Conservation (phyloP, 805 yeast species). For the Candida michaelii region DNA sequence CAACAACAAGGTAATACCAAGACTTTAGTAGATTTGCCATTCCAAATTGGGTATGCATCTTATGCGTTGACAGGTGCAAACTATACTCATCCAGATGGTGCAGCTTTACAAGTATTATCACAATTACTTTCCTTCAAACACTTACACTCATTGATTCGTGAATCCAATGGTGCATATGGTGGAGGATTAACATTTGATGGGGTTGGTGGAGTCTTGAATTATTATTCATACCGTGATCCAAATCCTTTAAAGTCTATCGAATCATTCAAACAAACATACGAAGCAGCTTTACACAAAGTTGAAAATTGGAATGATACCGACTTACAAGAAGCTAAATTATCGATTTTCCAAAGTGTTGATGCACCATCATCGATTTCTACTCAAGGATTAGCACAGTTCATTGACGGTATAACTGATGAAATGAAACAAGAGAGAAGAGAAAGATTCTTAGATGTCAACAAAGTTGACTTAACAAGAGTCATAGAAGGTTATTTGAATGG, state of each 20-base stretch:
- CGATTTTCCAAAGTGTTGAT: slow-evolving; percentile 88
- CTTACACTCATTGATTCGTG: slow-evolving; percentile 86
- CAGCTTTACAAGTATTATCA: slow-evolving; percentile 78
- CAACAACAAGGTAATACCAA: slow-evolving; percentile 17
- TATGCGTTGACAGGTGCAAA: slow-evolving; percentile 64
- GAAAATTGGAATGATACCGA: slow-evolving; percentile 60
- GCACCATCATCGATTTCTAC: slow-evolving; percentile 80
- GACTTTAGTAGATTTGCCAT: slow-evolving; percentile 69
- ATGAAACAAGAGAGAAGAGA: slow-evolving; percentile 81
- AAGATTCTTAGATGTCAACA: slow-evolving; percentile 62
- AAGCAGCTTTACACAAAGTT: slow-evolving; percentile 37
- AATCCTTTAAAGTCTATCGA: slow-evolving; percentile 68
- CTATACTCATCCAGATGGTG: slow-evolving; percentile 73
- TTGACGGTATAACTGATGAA: slow-evolving; percentile 71
- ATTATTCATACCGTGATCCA: slow-evolving; percentile 93
- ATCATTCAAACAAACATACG: slow-evolving; percentile 55
- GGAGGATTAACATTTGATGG: slow-evolving; percentile 89
- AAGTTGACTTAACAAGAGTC: slow-evolving; percentile 60
- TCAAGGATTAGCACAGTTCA: slow-evolving; percentile 70
- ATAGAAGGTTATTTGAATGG: slow-evolving; percentile 62
- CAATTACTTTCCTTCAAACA: slow-evolving; percentile 79
- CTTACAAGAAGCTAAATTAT: slow-evolving; percentile 84
- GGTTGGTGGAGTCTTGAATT: slow-evolving; percentile 74
- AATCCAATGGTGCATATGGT: slow-evolving; percentile 97
- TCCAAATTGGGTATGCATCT: slow-evolving; percentile 85